A percentile compares a stretch with the other conserved stretches of the same genome.
Evolutionary conservation across 768 basidiomycete genomes (phyloP).

Genomic region (Exidia glandulosa): DNA sequence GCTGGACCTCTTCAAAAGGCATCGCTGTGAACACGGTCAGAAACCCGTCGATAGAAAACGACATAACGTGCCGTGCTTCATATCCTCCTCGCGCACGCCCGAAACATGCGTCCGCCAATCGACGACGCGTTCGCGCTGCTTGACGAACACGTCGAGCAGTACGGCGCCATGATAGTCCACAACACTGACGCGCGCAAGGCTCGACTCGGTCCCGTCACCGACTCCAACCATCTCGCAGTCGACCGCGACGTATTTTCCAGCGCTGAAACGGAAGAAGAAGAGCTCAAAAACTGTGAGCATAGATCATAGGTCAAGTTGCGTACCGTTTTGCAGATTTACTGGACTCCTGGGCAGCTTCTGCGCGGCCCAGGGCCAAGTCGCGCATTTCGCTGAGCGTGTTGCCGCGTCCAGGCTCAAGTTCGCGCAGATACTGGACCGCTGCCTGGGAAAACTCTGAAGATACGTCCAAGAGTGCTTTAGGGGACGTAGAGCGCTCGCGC

Average conservation of each 20-base stretch:
- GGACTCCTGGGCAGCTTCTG: not conserved
- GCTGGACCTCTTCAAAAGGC: conserved; percentile 69
- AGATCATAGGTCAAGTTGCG: not conserved
- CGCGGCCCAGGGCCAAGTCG: not conserved
- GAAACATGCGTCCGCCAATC: conserved; percentile 90
- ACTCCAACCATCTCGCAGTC: conserved; percentile 99
- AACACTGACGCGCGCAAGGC: conserved; percentile 77
- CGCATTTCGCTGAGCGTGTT: not conserved
- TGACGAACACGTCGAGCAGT: conserved; percentile 75
- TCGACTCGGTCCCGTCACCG: conserved; percentile 73
- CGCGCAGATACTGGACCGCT: not conserved
- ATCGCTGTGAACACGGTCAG: no score
- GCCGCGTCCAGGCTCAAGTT: not conserved
- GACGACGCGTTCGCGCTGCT: conserved; percentile 75
- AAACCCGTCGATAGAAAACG: no score
- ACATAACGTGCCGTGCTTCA: no score
- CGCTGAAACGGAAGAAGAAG: not conserved
- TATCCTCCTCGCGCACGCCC: conserved; percentile 67
- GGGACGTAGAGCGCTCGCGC: not conserved
- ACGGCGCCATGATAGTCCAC: conserved; percentile 82
- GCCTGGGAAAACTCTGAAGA: not conserved
- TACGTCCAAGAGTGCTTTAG: not conserved
- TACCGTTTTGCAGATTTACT: not conserved
- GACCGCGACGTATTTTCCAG: conserved; percentile 60
- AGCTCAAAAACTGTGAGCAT: not conserved